These are phyloP conservation scores for Pontederia paniculata DNA, from an alignment of 176 grass and related monocot genomes.

Conservation along the genomic window DNA sequence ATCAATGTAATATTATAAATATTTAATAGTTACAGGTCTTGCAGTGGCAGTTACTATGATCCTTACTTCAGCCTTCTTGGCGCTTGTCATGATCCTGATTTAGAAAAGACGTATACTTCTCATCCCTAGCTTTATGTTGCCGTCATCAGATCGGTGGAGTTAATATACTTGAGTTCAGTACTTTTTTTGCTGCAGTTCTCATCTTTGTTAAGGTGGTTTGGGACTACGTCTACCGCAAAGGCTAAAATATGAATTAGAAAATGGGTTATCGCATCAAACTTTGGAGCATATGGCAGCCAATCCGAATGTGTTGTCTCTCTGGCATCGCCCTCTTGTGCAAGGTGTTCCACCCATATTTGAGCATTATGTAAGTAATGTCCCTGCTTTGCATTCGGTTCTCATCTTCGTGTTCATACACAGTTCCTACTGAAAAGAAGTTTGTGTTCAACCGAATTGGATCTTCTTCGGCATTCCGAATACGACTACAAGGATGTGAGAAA, in stretches of 20 bases:
- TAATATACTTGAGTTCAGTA: conserved; percentile 49
- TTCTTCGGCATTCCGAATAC: conserved; percentile 41
- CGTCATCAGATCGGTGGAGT: conserved; percentile 37
- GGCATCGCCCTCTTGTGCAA: conserved; percentile 52
- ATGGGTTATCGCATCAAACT: conserved; percentile 45
- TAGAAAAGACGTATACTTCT: conserved; percentile 42
- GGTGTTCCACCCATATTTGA: no score
- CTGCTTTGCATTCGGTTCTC: conserved; percentile 49
- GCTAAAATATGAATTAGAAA: conserved; percentile 52
- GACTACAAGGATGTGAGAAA: conserved; percentile 61
- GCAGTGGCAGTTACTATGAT: conserved; percentile 61
- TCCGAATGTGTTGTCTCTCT: conserved; percentile 25
- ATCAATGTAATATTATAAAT: neutral
- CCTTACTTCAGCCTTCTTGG: conserved; percentile 49
- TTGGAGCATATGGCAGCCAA: conserved; percentile 29
- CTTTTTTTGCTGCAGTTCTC: conserved; percentile 41
- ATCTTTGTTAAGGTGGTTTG: conserved; percentile 60
- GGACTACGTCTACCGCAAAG: conserved; percentile 56
- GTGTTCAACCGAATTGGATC: conserved; percentile 41
- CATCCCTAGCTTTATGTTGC: conserved; percentile 32
- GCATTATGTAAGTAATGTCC: conserved; percentile 44
- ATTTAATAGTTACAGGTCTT: conserved; percentile 62
- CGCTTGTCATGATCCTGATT: conserved; percentile 53
- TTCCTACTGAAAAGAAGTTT: conserved; percentile 35
- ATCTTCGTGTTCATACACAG: conserved; percentile 53